phyloP scores from a whole-genome alignment of 495 filamentous ascomycete species.

The Hypoxylon intermedium region DNA sequence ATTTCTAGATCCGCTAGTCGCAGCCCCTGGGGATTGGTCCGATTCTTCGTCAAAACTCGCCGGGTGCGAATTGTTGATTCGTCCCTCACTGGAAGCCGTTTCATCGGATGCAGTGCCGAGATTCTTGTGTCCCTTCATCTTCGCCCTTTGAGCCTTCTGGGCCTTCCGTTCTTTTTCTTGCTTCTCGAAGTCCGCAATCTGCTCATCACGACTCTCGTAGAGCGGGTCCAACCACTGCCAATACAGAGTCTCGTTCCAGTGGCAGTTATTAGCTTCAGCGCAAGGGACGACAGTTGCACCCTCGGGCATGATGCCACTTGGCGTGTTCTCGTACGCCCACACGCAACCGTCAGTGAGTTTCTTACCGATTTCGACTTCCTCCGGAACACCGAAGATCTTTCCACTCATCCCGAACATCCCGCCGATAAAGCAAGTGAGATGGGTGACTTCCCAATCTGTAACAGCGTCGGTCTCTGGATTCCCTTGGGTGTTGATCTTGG shows the following conservation, averaged over 20 bases:
- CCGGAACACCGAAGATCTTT: constrained; percentile 79
- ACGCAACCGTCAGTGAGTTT: constrained; percentile 92
- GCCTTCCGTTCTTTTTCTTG: constrained; percentile 45
- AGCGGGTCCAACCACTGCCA: constrained; percentile 62
- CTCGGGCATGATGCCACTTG: constrained; percentile 93
- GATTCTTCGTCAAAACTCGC: constrained; percentile 1
- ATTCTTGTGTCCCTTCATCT: constrained; percentile 30
- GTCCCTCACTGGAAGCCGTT: constrained; percentile 6
- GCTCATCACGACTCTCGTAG: constrained; percentile 42
- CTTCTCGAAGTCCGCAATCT: constrained; percentile 50
- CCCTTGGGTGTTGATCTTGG: constrained; percentile 52
- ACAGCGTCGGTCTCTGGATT: constrained; percentile 48
- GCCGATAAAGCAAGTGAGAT: constrained; percentile 89
- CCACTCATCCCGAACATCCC: constrained; percentile 93
- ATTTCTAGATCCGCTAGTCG: neutral
- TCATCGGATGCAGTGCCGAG: constrained; percentile 14
- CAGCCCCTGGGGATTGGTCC: neutral
- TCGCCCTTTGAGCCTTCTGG: constrained; percentile 31
- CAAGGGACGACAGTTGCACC: constrained; percentile 71
- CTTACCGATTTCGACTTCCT: constrained; percentile 80
- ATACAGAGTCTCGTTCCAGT: constrained; percentile 78
- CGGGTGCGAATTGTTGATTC: neutral
- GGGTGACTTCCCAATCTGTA: constrained; percentile 68
- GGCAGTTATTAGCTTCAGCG: constrained; percentile 67
- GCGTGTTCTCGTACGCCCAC: constrained; percentile 85